A percentile compares a stretch with the other conserved stretches of the same genome.
Conservation (phyloP, 192 early-diverging fungal genomes). For the Mycoemilia scoparia region DNA sequence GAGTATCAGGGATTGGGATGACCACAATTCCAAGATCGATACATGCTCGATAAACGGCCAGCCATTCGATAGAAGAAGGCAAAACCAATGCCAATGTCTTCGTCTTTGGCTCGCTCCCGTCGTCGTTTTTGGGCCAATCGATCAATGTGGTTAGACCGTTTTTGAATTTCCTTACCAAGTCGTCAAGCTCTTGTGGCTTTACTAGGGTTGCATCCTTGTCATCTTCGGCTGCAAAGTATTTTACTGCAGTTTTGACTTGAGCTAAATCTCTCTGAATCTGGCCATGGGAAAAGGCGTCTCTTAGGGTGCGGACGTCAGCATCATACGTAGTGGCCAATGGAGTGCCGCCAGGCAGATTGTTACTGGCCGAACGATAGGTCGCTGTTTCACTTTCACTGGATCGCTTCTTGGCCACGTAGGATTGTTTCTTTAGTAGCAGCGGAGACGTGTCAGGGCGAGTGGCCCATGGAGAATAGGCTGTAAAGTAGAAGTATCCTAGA, state of each 20-base stretch:
- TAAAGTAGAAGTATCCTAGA: slow-evolving; percentile 14
- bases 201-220: background rate
- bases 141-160: slow-evolving; percentile 3
- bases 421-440: slow-evolving; percentile 23
- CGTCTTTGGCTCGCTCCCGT: too few species aligned
- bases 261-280: too few species aligned
- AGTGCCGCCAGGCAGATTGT: slow-evolving; percentile 12
- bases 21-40: slow-evolving; percentile 15
- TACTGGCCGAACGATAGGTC: slow-evolving; percentile 24
- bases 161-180: slow-evolving; percentile 2
- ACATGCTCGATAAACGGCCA: slow-evolving; percentile 21
- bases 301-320: slow-evolving; percentile 4
- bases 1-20: slow-evolving; percentile 7
- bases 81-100: slow-evolving; percentile 8
- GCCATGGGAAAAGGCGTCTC: slow-evolving; percentile 9
- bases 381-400: slow-evolving; percentile 12
- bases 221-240: background rate
- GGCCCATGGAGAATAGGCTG: slow-evolving; percentile 23
- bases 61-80: slow-evolving; percentile 7
- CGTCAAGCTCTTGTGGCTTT: slow-evolving; percentile 2
- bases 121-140: slow-evolving; percentile 4
- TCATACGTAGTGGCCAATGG: slow-evolving; percentile 6
- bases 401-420: slow-evolving; percentile 13
- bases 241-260: slow-evolving; percentile 3
- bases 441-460: slow-evolving; percentile 27